Base-by-base conservation (phyloP, 371 early-diverging fungal species). In the Mucor lusitanicus region DNA sequence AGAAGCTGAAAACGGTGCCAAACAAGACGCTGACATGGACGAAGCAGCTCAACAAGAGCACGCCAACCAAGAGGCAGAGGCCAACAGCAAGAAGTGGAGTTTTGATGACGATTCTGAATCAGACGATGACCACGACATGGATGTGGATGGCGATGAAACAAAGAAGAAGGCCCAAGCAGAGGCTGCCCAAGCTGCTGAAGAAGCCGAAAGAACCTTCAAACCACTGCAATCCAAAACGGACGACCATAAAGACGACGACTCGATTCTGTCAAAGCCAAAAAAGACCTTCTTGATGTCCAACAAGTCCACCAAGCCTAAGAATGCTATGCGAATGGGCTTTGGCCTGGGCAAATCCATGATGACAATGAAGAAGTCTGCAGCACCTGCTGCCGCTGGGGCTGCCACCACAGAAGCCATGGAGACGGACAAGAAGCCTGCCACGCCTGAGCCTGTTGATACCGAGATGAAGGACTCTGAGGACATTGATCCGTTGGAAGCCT, bases 401-500 rank as follows among this genome's bases (percentile, higher is more conserved):
- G 8, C 25, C 7, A 19, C 56, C 28, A 37, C 53, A 17, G n/a
- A 37, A 27, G 32, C 33, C 25, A 40, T 17, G 33, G 46, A 57
- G 35, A 3, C 28, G 1, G 58, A 30, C 3, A 54, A 68, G 25
- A 63, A 69, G 21, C 3, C 48, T 27, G 67, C 39, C 23, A 42
- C 37, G 17, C 25, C 32, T 23, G 57, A 67, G 28, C 61, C 61
- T 11, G 35, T 56, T 2, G 69, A 65, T 27, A 50, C 65, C 0
- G 44, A 63, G 0, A 73, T 68, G 65, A 71, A 76, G 40, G 70
- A 66, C 17, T 44, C 61, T 35, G 79, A 74, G 4, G 83, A 76
- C 3, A 81, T 85, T 9, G 96, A 95, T 68, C 87, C 92, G 1
- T 70, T 95, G 40, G 96, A 95, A 60, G 92, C 90, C 17, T 95